Evolutionary conservation across 805 yeast genomes (phyloP).

Genomic region (Teunomyces aglyptinius): DNA sequence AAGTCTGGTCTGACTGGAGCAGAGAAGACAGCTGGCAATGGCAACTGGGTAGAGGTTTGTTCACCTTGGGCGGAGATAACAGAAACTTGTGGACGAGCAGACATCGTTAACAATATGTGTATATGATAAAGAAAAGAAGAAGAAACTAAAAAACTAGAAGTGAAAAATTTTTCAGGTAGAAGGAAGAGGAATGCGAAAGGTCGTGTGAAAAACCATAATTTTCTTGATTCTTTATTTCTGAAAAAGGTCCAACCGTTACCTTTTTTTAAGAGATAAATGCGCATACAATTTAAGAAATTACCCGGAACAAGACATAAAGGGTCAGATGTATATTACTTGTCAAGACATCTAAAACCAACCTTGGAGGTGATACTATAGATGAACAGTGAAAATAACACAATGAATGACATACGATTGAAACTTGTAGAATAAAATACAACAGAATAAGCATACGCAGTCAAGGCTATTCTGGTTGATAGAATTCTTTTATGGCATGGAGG

Average conservation of each 20-base stretch:
- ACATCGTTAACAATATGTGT: constrained; percentile 35
- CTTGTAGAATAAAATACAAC: not conserved
- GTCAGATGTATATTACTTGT: not conserved
- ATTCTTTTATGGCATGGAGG: not conserved
- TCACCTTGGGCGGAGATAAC: constrained; percentile 88
- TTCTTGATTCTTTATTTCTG: not conserved
- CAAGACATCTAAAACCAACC: not conserved
- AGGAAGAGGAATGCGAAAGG: constrained; percentile 3
- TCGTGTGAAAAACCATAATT: constrained; percentile 3
- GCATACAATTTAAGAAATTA: not conserved
- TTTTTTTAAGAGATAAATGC: not conserved
- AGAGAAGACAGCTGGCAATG: constrained; percentile 97
- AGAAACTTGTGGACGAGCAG: constrained; percentile 92
- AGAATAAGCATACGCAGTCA: not conserved
- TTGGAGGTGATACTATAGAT: not conserved
- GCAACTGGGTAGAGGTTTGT: constrained; percentile 77
- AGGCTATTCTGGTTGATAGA: not conserved
- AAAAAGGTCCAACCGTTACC: not conserved
- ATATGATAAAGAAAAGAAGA: constrained; percentile 19
- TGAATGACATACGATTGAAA: not conserved
- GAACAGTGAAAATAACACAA: not conserved
- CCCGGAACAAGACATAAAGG: not conserved
- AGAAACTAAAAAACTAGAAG: constrained; percentile 7
- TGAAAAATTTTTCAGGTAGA: constrained; percentile 14
- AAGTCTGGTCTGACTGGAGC: constrained; percentile 99